Conservation (phyloP, 2,329 filamentous ascomycete species). For the Cytospora chrysosperma region DNA sequence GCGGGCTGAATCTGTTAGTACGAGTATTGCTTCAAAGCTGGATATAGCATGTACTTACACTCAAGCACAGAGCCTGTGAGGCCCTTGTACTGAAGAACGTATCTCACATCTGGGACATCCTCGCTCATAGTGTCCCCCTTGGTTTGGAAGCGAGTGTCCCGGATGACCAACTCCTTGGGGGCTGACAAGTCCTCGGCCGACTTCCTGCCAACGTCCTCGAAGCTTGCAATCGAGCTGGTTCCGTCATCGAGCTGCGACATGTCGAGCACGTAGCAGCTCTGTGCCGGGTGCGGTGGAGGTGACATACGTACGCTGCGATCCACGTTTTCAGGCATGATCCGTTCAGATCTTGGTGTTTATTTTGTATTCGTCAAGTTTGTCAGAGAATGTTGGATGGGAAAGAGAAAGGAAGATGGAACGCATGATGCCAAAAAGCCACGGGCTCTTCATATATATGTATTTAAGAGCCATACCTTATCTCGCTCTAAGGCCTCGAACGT, state of each 20-base stretch:
- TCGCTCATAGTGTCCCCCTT: slow-evolving; percentile 18
- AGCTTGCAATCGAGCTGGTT: slow-evolving; percentile 34
- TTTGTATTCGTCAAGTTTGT: neutral
- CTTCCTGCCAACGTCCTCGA: slow-evolving; percentile 33
- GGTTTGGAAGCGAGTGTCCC: neutral
- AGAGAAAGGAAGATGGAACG: neutral
- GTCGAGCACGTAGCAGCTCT: neutral
- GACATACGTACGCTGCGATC: neutral
- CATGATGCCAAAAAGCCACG: neutral
- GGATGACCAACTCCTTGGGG: slow-evolving; percentile 22
- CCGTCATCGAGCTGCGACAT: slow-evolving; percentile 28
- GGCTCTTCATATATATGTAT: neutral
- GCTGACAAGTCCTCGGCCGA: neutral
- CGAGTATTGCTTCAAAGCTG: neutral
- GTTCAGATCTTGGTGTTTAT: too few species aligned
- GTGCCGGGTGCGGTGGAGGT: too few species aligned
- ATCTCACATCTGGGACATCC: slow-evolving; percentile 42
- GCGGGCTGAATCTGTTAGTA: slow-evolving; percentile 33
- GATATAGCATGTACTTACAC: slow-evolving; percentile 32
- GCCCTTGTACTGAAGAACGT: slow-evolving; percentile 42
- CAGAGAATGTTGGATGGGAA: neutral
- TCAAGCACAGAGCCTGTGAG: slow-evolving; percentile 36
- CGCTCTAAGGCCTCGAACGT: too few species aligned
- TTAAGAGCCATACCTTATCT: neutral
- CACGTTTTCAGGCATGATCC: neutral